phyloP scores from a whole-genome alignment of 768 basidiomycete species.

The Royoungia palumana region DNA sequence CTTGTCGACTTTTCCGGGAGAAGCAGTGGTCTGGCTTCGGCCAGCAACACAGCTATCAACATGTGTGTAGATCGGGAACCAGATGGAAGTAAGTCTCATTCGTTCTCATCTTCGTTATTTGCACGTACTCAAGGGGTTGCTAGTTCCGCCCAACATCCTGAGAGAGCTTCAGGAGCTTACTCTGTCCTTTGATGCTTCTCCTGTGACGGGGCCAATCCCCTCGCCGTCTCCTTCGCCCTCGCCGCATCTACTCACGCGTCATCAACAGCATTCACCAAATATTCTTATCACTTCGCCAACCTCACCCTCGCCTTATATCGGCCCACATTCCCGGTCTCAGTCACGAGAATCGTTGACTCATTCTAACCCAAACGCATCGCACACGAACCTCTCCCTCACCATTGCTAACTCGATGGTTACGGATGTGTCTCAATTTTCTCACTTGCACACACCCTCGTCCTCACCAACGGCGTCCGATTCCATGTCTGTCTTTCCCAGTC shows the following conservation, averaged over 20 bases:
- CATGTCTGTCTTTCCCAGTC: slow-evolving; percentile 8
- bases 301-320: slow-evolving; percentile 33
- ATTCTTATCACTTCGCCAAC: slow-evolving; percentile 71
- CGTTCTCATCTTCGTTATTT: neutral
- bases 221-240: slow-evolving; percentile 30
- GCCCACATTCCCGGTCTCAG: slow-evolving; percentile 18
- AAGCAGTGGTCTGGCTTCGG: slow-evolving; percentile 18
- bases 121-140: slow-evolving; percentile 2
- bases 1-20: slow-evolving; percentile 62
- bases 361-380: slow-evolving; percentile 2
- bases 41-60: neutral
- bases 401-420: slow-evolving; percentile 5
- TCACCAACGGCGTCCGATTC: slow-evolving; percentile 28
- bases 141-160: slow-evolving; percentile 21
- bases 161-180: slow-evolving; percentile 29
- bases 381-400: slow-evolving; percentile 11
- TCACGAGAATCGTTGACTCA: slow-evolving; percentile 19
- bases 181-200: slow-evolving; percentile 23
- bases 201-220: slow-evolving; percentile 11
- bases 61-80: slow-evolving; percentile 9
- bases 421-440: slow-evolving; percentile 7
- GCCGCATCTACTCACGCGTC: slow-evolving; percentile 14
- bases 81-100: slow-evolving; percentile 14
- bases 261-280: slow-evolving; percentile 47
- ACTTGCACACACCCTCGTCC: slow-evolving; percentile 26